These are phyloP conservation scores for Lycium ferocissimum DNA, from an alignment of 257 asterid genomes.

Conservation along the genomic window DNA sequence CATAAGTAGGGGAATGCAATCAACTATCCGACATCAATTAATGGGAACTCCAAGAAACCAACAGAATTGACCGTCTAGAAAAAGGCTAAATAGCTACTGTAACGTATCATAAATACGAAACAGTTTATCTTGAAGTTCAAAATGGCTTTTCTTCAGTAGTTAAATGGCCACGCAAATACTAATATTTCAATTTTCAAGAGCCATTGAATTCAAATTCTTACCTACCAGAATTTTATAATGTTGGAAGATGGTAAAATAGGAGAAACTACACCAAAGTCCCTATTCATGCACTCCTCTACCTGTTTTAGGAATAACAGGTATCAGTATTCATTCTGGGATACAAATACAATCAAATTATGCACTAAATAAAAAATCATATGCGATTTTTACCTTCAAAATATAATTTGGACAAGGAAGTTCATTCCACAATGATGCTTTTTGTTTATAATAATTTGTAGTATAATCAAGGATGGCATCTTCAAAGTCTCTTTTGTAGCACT, in stretches of 20 bases:
- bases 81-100: neutral
- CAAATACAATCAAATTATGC: neutral
- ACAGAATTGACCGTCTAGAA: neutral
- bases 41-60: constrained; percentile 6
- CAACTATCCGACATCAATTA: neutral
- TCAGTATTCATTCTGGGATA: constrained; percentile 1
- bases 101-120: neutral
- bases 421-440: constrained; percentile 68
- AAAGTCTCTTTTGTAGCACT: constrained; percentile 49
- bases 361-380: neutral
- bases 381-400: constrained; percentile 56
- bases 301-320: constrained; percentile 30
- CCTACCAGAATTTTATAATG: constrained; percentile 56
- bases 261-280: constrained; percentile 58
- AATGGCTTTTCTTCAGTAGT: constrained; percentile 2
- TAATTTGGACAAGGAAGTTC: constrained; percentile 69
- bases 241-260: constrained; percentile 46
- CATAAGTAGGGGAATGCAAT: neutral
- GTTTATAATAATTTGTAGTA: constrained; percentile 58
- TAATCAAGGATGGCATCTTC: constrained; percentile 50
- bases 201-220: constrained; percentile 27
- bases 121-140: neutral
- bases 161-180: neutral
- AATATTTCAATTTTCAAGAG: neutral
- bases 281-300: constrained; percentile 64